A percentile compares a stretch with the other conserved stretches of the same genome.
Evolutionary conservation across 495 filamentous ascomycete species (phyloP).

Genomic region (Aspergillus kassunensis): DNA sequence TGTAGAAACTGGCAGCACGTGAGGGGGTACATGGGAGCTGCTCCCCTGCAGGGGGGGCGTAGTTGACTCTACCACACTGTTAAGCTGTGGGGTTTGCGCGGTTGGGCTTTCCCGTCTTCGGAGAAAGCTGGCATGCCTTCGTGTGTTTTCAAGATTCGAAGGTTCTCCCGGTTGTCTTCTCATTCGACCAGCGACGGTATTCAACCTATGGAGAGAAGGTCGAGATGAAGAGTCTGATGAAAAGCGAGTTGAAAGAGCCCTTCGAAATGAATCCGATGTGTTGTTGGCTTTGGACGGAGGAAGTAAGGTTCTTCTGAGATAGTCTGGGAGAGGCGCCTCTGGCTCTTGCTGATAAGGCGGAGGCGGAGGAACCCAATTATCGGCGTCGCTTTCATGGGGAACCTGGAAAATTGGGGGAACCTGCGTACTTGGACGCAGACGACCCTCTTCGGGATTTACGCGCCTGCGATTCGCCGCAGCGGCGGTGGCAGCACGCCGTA

Average conservation of each 20-base stretch:
- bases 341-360: constrained; percentile 76
- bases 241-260: constrained; percentile 25
- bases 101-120: constrained; percentile 10
- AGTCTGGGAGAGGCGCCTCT: constrained; percentile 55
- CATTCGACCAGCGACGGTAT: constrained; percentile 26
- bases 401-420: constrained; percentile 34
- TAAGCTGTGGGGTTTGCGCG: neutral
- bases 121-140: constrained; percentile 13
- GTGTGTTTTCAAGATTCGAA: constrained; percentile 8
- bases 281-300: constrained; percentile 22
- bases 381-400: constrained; percentile 85
- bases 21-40: neutral
- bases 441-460: constrained; percentile 41
- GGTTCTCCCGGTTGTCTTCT: constrained; percentile 21
- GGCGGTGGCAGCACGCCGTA: constrained; percentile 75
- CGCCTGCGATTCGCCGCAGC: constrained; percentile 65
- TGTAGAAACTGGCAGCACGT: neutral
- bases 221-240: constrained; percentile 21
- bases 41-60: neutral
- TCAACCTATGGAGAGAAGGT: constrained; percentile 30
- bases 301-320: constrained; percentile 39
- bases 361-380: constrained; percentile 92
- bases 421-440: constrained; percentile 12
- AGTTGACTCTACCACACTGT: constrained; percentile 3
- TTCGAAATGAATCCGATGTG: constrained; percentile 13